These are phyloP conservation scores for Alternaria consortialis DNA, from an alignment of 2,329 filamentous ascomycete species.

Conservation along the genomic window DNA sequence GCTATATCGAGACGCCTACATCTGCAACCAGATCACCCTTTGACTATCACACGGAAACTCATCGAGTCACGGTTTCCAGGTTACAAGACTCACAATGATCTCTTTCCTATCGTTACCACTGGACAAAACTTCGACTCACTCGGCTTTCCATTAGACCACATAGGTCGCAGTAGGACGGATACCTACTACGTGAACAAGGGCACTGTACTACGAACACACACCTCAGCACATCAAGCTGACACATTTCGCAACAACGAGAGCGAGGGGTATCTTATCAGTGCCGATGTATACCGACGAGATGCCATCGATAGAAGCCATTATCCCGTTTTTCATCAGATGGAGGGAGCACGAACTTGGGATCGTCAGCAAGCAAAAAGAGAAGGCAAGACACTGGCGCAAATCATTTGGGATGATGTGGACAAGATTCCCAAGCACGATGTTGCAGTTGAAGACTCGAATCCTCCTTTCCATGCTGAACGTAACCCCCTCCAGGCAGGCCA, in stretches of 20 bases:
- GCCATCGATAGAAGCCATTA: slow-evolving; percentile 95
- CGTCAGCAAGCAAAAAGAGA: slow-evolving; percentile 64
- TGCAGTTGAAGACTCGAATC: slow-evolving; percentile 83
- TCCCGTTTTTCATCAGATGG: slow-evolving; percentile 98
- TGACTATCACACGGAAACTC: slow-evolving; percentile 88
- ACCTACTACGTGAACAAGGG: slow-evolving; percentile 93
- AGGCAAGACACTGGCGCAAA: slow-evolving; percentile 61
- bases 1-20: slow-evolving; percentile 83
- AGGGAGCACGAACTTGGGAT: slow-evolving; percentile 91
- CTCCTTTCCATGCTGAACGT: slow-evolving; percentile 75
- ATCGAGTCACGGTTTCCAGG: slow-evolving; percentile 88
- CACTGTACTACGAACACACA: slow-evolving; percentile 90
- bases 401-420: slow-evolving; percentile 75
- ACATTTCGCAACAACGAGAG: slow-evolving; percentile 76
- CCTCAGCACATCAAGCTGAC: slow-evolving; percentile 89
- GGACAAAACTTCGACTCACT: slow-evolving; percentile 96
- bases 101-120: slow-evolving; percentile 84
- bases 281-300: slow-evolving; percentile 95
- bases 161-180: slow-evolving; percentile 85
- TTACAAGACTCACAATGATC: slow-evolving; percentile 79
- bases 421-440: slow-evolving; percentile 77
- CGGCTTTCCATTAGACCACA: slow-evolving; percentile 87
- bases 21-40: slow-evolving; percentile 86
- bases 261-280: slow-evolving; percentile 87
- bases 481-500: slow-evolving; percentile 88